Conservation (phyloP, 306 rosid genomes). For the peach (Prunus persica) region DNA sequence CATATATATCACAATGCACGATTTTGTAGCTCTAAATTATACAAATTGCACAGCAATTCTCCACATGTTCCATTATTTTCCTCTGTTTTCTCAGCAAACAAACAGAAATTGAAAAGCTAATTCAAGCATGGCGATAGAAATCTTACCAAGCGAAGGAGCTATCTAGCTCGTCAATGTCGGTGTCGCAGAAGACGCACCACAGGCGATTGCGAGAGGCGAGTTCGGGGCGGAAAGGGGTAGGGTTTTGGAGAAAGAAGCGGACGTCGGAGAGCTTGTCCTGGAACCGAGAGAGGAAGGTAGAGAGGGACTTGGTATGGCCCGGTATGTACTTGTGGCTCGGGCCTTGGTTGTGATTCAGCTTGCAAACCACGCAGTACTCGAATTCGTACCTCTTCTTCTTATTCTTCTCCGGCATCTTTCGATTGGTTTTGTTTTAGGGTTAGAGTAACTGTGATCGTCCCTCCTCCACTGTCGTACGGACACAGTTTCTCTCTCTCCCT, state of each 20-base stretch:
- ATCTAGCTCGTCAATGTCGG: slow-evolving; percentile 46
- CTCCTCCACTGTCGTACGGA: slow-evolving; percentile 23
- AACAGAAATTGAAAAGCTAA: background rate
- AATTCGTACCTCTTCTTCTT: slow-evolving; percentile 44
- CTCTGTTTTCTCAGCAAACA: background rate
- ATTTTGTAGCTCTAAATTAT: background rate
- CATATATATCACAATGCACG: background rate
- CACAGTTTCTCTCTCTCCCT: background rate
- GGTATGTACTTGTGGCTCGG: slow-evolving; percentile 87
- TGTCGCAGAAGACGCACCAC: slow-evolving; percentile 85
- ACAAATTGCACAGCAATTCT: background rate
- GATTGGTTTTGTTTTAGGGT: slow-evolving; percentile 12
- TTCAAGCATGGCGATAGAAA: background rate
- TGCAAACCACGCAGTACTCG: slow-evolving; percentile 81
- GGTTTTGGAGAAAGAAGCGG: slow-evolving; percentile 57
- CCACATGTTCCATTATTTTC: background rate
- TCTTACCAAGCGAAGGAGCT: slow-evolving; percentile 67
- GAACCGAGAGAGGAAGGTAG: slow-evolving; percentile 70
- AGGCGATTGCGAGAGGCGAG: slow-evolving; percentile 58
- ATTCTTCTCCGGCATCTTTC: slow-evolving; percentile 4
- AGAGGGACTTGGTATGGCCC: slow-evolving; percentile 67
- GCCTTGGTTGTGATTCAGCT: slow-evolving; percentile 72
- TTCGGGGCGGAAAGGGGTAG: slow-evolving; percentile 45
- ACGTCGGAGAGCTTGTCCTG: slow-evolving; percentile 59
- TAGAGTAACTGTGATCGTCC: slow-evolving; percentile 24